A percentile compares a stretch with the other conserved stretches of the same genome.
Conservation (phyloP, 2,329 filamentous ascomycete species). For the Talaromyces sp. region DNA sequence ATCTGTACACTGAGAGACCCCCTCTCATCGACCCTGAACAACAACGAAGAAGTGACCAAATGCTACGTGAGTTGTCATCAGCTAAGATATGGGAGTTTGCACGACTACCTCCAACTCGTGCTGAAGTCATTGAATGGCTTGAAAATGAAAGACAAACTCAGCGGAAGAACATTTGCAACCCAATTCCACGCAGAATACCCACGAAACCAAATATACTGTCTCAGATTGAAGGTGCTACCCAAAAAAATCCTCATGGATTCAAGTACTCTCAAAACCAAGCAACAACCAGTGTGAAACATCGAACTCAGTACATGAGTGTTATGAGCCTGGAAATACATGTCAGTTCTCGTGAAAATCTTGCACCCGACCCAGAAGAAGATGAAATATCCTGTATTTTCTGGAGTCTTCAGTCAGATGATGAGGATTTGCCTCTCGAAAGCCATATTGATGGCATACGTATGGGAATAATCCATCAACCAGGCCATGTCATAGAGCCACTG, state of each 20-base stretch:
- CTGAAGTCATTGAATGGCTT: conserved; percentile 68
- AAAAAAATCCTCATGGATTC: conserved; percentile 73
- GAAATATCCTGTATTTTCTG: conserved; percentile 86
- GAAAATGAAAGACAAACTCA: conserved; percentile 26
- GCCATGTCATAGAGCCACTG: conserved; percentile 56
- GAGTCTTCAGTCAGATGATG: conserved; percentile 74
- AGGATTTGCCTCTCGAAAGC: conserved; percentile 47
- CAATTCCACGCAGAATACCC: not conserved
- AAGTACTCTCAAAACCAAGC: conserved; percentile 76
- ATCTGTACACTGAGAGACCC: conserved; percentile 50
- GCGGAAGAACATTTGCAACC: conserved; percentile 8
- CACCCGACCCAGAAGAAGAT: conserved; percentile 86
- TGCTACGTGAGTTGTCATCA: conserved; percentile 54
- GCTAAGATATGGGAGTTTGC: conserved; percentile 73
- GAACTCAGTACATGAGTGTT: conserved; percentile 90
- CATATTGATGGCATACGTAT: conserved; percentile 49
- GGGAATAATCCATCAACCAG: conserved; percentile 69
- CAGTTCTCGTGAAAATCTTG: conserved; percentile 72
- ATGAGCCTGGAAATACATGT: conserved; percentile 93
- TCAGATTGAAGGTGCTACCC: conserved; percentile 85
- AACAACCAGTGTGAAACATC: conserved; percentile 71
- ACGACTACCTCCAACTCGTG: conserved; percentile 61
- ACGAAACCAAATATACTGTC: conserved; percentile 50
- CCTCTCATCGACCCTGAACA: conserved; percentile 44
- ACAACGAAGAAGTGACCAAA: conserved; percentile 48